These are phyloP conservation scores for Alnus rubra DNA, from an alignment of 306 rosid species.

Conservation along the genomic window DNA sequence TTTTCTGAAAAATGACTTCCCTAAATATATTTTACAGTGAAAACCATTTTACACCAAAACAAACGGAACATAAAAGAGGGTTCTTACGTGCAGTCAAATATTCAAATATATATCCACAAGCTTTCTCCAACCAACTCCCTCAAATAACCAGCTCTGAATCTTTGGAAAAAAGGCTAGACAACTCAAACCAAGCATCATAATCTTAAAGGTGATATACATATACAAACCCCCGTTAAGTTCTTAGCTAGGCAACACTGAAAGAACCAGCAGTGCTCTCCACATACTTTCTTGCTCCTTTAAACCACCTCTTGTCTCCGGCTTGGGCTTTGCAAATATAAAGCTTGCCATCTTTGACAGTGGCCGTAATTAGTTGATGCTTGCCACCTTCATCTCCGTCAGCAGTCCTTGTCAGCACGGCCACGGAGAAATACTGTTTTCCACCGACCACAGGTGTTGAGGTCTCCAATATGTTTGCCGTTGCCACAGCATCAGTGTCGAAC, in stretches of 20 bases:
- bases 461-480: slow-evolving; percentile 84
- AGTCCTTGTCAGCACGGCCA: slow-evolving; percentile 90
- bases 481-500: slow-evolving; percentile 76
- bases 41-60: no score
- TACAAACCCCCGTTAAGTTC: slow-evolving; percentile 20
- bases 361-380: slow-evolving; percentile 83
- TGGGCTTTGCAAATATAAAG: slow-evolving; percentile 93
- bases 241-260: slow-evolving; percentile 81
- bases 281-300: slow-evolving; percentile 87
- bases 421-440: slow-evolving; percentile 63
- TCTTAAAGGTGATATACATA: slow-evolving; percentile 47
- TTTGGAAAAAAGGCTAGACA: slow-evolving; percentile 23
- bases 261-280: slow-evolving; percentile 76
- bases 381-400: slow-evolving; percentile 99
- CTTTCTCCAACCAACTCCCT: slow-evolving; percentile 48
- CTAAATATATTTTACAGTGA: no score
- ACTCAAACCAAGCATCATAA: slow-evolving; percentile 34
- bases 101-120: slow-evolving; percentile 32
- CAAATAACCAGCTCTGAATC: slow-evolving; percentile 26
- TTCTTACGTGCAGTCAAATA: slow-evolving; percentile 7
- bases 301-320: slow-evolving; percentile 99
- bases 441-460: slow-evolving; percentile 27
- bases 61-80: slow-evolving; percentile 12
- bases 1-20: no score
- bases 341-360: slow-evolving; percentile 81